A percentile compares a stretch with the other conserved stretches of the same genome.
phyloP scores from a whole-genome alignment of 2,329 filamentous ascomycete species.

The Aspergillus quadricinctus region DNA sequence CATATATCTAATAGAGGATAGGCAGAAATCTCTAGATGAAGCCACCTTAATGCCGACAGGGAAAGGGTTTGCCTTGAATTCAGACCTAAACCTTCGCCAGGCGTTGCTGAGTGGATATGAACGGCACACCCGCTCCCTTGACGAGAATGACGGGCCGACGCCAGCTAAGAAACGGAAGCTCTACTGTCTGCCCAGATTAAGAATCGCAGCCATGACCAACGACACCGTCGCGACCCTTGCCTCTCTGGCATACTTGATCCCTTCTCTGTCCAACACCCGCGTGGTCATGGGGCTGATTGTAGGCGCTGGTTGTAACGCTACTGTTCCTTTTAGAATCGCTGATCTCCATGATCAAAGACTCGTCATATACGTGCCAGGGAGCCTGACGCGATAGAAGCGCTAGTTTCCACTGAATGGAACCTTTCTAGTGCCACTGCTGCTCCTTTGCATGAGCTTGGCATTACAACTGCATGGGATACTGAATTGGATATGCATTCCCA shows the following conservation, averaged over 20 bases:
- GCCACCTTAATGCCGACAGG: constrained; percentile 51
- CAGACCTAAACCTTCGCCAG: constrained; percentile 31
- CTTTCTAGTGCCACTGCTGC: constrained; percentile 64
- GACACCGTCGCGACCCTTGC: constrained; percentile 73
- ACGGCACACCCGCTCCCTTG: constrained; percentile 38
- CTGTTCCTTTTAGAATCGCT: constrained; percentile 61
- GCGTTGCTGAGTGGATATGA: constrained; percentile 34
- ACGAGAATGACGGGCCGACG: constrained; percentile 18
- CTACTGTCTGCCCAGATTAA: constrained; percentile 55
- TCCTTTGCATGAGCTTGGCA: constrained; percentile 57
- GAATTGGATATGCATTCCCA: constrained; percentile 60
- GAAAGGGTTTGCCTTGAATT: constrained; percentile 45
- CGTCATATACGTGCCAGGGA: constrained; percentile 40
- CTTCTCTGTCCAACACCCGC: constrained; percentile 53
- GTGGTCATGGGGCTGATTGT: constrained; percentile 73
- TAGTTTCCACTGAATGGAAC: constrained; percentile 77
- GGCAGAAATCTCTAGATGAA: constrained; percentile 47
- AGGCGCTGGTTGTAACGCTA: constrained; percentile 73
- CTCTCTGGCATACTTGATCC: constrained; percentile 68
- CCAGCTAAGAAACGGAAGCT: constrained; percentile 26
- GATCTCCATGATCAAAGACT: constrained; percentile 60
- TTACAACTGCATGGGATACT: constrained; percentile 66
- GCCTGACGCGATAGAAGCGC: constrained; percentile 53
- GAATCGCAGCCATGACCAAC: constrained; percentile 69
- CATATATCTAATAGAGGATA: constrained; percentile 13